Conservation (phyloP, 2,329 filamentous ascomycete species). For the Cercospora sesami region DNA sequence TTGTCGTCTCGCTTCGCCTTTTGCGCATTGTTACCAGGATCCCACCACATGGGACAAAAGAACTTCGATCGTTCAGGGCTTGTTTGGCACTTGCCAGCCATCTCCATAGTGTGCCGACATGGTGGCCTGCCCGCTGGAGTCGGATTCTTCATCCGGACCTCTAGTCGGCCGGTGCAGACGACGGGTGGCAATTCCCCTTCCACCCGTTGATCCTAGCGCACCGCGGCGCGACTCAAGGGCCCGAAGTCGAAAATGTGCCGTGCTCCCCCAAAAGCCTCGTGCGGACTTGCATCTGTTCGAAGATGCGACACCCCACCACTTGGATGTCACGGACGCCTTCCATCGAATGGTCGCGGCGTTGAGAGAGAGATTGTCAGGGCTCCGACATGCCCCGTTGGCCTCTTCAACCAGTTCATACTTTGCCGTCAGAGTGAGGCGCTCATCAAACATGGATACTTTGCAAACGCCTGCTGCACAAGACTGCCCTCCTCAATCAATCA, state of each 20-base stretch:
- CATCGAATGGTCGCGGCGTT: background rate
- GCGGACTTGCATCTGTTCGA: background rate
- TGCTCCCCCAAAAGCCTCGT: background rate
- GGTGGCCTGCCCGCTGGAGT: background rate
- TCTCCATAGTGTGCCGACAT: background rate
- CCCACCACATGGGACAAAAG: background rate
- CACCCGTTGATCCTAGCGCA: slow-evolving; percentile 15
- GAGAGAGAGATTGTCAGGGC: background rate
- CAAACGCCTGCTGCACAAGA: background rate
- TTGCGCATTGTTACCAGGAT: background rate
- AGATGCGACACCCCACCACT: slow-evolving; percentile 1
- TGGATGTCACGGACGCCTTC: background rate
- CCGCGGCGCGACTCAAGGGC: slow-evolving; percentile 7
- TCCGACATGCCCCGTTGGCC: background rate
- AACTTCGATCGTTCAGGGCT: slow-evolving; percentile 1
- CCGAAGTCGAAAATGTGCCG: slow-evolving; percentile 16
- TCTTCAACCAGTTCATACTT: background rate
- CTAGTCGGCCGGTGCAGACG: background rate
- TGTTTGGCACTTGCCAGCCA: slow-evolving; percentile 5
- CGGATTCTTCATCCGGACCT: background rate
- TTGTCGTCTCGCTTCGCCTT: background rate
- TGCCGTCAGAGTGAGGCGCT: background rate
- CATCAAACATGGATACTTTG: background rate
- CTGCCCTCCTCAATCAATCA: background rate
- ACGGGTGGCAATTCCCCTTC: slow-evolving; percentile 4